A percentile compares a stretch with the other conserved stretches of the same genome.
Conservation (phyloP, 2,329 filamentous ascomycete species). For the Aspergillus intermedius region DNA sequence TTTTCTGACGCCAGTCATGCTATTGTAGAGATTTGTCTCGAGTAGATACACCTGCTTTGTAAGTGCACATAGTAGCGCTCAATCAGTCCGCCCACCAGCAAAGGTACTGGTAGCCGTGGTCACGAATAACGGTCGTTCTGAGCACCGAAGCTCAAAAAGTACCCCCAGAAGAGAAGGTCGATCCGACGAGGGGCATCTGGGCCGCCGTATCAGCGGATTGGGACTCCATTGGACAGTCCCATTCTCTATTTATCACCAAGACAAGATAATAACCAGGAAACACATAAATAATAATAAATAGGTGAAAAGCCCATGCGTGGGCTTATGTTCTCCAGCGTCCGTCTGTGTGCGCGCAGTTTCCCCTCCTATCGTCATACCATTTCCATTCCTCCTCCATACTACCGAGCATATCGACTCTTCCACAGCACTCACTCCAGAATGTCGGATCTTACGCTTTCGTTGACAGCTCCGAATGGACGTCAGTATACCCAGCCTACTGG, state of each 20-base stretch:
- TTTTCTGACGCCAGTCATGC: no score
- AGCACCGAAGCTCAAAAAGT: no score
- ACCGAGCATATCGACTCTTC: slow-evolving; percentile 10
- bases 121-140: no score
- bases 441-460: slow-evolving; percentile 43
- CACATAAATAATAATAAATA: not conserved
- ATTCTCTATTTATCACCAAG: no score
- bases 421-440: slow-evolving; percentile 24
- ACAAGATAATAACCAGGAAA: no score
- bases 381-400: slow-evolving; percentile 4
- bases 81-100: no score
- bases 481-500: slow-evolving; percentile 67
- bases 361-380: slow-evolving; percentile 5
- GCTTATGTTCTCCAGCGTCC: not conserved
- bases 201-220: not conserved
- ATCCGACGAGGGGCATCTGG: not conserved
- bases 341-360: slow-evolving; percentile 5
- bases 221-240: no score
- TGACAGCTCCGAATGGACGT: slow-evolving; percentile 69
- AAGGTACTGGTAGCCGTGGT: no score
- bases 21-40: no score
- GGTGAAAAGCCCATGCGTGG: not conserved
- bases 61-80: no score
- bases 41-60: no score
- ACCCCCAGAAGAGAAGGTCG: not conserved